Base-by-base conservation (phyloP, 495 filamentous ascomycete species). In the Hypoxylon perforatum region DNA sequence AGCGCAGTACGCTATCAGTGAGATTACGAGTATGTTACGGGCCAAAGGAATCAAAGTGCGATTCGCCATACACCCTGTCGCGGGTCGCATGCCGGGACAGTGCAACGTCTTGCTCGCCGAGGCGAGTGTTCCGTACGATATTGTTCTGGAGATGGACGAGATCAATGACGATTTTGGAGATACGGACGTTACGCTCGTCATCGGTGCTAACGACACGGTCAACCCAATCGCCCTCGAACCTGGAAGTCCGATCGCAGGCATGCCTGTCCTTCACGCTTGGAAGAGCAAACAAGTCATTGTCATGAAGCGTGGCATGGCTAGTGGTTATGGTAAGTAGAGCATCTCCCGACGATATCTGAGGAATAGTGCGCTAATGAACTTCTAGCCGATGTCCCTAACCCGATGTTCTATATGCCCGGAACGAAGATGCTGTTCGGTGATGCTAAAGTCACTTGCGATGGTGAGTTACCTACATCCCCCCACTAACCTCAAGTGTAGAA, bases 261-360 rank as follows among this genome's bases (percentile, higher is more conserved):
- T 94, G 91, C 91, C 91, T 5, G 91, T 94, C 22, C 78, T 94
- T 60, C 90, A 93, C 57, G 91, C 91, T 22, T 93, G 91, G 90
- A 94, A 93, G 87, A 92, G 90, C 75, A 93, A 92, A 80, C 91
- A 94, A 69, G 90, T 92, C 4, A 84, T 94, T 52, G 90, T 94
- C 12, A 93, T 94, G 91, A 94, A 94, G 80, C 81, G 91, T 15
- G 86, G 91, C 41, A 87, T 93, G 90, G 86, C 88, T 0, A 91
- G 87, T 69, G 91, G 91, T 73, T 94, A 94, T 73, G 91, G 87
- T 89, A 65, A 74, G 83, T 76, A 50, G 44, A 46, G 14, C 0
- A 6, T 21, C 30, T 0, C 2, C 23, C 39, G 22, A 50, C 28
- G 45, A 52, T 38, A 53, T 45, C 9, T 52, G 45, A 60, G 45